Evolutionary conservation across 192 early-diverging fungal genomes (phyloP), one percentile per base, ranked within the genome.

Genomic region (Backusella australiensis): DNA sequence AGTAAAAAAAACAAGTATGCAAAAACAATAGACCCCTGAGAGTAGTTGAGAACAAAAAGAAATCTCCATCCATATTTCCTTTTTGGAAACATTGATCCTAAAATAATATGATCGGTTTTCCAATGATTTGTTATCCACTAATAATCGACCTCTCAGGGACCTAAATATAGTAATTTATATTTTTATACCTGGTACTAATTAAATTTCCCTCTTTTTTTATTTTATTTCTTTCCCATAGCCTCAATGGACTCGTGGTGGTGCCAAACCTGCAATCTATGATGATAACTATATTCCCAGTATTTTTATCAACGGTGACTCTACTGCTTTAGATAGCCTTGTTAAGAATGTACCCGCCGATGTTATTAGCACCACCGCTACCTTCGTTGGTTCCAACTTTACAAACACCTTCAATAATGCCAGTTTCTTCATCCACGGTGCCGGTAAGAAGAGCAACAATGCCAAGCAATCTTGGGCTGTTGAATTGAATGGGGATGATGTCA

Each of bases 381-480:
- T 81, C 38, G 46, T 86, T 59, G 77, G 80, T 42, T 75, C 85
- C 36, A 71, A 84, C 17, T 80, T 78, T 59, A 76, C 79, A 23
- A 75, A 80, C 44, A 71, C 71, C 17, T 84, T 81, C 42, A 71
- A 68, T 21, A 80, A 78, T 9, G 76, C 76, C 17, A 41, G 32
- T 26, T 86, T 86, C 36, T 83, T 80, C 77, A 74, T 86, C 36
- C 85, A 86, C 53, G 80, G 81, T 42, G 76, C 83, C 21, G 85
- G 85, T 49, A 84, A 84, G 75, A 84, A 84, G 76, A 84, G 80
- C 29, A 86, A 86, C 78, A 84, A 86, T 35, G 79, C 83, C 74
- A 86, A 86, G 76, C 85, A 86, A 68, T 81, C 79, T 63, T 86
- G 85, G 85, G 74, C 74, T 29, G 83, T 79, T 77, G 38, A 29